Evolutionary conservation across 31 red algal genomes (phyloP), one percentile per base, ranked within the genome.

Genomic region (Bonnemaisonia californica): DNA sequence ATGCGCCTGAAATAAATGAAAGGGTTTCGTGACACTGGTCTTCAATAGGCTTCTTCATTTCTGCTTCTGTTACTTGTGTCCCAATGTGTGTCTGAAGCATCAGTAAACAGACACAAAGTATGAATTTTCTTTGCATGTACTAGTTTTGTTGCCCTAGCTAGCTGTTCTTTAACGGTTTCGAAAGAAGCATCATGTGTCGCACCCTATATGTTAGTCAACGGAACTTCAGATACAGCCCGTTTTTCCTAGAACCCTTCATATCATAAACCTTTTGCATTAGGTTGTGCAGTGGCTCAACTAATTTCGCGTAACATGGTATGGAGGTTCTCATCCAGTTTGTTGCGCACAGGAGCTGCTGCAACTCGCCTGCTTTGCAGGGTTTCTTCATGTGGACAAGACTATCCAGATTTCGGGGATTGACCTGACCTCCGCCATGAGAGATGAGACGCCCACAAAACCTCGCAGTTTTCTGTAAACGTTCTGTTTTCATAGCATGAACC

Each of bases 161-260:
- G 18, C 80, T 88, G 62, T 26, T 61, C 23, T 48, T 62, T 88
- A 55, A 88, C 57, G 64, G 35, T 26, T 42, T 22, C 36, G 47
- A 87, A 88, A 88, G 75, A 42, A 29, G 41, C 9, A 28, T 79
- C 63, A 74, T 88, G 85, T 19, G 24, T 35, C 24, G 77, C 32
- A 11, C 61, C 83, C 72, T 72, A 81, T 30, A 19, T 7, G 1
- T 28, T 42, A 21, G 4, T 31, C 4, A 81, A 60, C n/a, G 59
- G 0, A 1, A 81, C 21, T 32, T 67, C 41, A 0, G 28, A 24
- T 4, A 67, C 13, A 11, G 58, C 23, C 4, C 36, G 2, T 21
- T 68, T 81, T 2, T 81, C 11, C 77, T 0, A 19, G 30, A 48
- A 11, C 65, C 74, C 8, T 31, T 47, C 34, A 18, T 68, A 34